Percentiles rank a stretch among this genome's conserved stretches.
These are phyloP conservation scores for Yamadazyma ubonensis DNA, from an alignment of 805 yeast species.

Conservation along the genomic window DNA sequence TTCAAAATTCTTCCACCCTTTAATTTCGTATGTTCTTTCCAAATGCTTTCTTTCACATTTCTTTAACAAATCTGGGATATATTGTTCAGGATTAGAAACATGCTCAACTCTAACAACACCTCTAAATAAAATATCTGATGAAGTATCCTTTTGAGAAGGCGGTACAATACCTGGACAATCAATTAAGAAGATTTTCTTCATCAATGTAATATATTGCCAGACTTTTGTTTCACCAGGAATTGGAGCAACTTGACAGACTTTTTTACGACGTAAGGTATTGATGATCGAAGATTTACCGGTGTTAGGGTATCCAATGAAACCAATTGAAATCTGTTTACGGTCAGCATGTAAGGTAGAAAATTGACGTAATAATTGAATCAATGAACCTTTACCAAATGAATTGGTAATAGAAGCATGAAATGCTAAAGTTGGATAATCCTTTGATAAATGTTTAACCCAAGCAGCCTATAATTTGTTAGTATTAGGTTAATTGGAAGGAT, in stretches of 20 bases:
- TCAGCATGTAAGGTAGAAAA: conserved; percentile 88
- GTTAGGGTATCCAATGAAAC: conserved; percentile 96
- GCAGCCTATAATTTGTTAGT: conserved; percentile 70
- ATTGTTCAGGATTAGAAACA: conserved; percentile 92
- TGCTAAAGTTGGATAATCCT: conserved; percentile 90
- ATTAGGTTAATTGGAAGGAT: conserved; percentile 7
- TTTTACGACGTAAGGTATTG: conserved; percentile 89
- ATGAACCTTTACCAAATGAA: conserved; percentile 96
- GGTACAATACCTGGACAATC: conserved; percentile 99
- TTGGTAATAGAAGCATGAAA: conserved; percentile 97
- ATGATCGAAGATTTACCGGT: conserved; percentile 97
- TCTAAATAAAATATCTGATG: conserved; percentile 87
- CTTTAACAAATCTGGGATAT: conserved; percentile 78
- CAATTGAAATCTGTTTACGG: conserved; percentile 94
- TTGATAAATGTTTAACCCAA: conserved; percentile 94
- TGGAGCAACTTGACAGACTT: conserved; percentile 96
- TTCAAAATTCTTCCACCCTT: conserved; percentile 71
- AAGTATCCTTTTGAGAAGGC: conserved; percentile 85
- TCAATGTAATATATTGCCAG: conserved; percentile 96
- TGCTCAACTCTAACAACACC: conserved; percentile 99
- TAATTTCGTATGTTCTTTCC: conserved; percentile 92
- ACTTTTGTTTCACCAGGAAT: conserved; percentile 99
- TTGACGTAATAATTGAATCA: conserved; percentile 90
- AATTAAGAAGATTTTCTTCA: conserved; percentile 92
- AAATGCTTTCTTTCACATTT: conserved; percentile 88